Evolutionary conservation across 805 yeast genomes (phyloP), one percentile per base, ranked within the genome.

Genomic region (Candida rishiriensis): DNA sequence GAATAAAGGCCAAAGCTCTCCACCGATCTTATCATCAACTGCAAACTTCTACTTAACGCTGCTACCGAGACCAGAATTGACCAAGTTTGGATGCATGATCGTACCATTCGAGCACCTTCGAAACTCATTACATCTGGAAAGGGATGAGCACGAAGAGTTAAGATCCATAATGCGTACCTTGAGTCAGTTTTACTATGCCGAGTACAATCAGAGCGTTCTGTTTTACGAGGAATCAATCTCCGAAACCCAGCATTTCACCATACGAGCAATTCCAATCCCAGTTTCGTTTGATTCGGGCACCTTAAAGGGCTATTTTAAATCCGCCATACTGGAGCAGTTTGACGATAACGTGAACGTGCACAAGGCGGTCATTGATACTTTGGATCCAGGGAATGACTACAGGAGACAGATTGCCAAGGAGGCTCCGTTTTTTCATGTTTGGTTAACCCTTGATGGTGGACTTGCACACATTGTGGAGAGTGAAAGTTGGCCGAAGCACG

Each of bases 381-480:
- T 62, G 11, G 45, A 40, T 16, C 36, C 48, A 11, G 49, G 44
- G 8, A 38, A 51, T 12, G 54, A 60, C 3, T 51, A 51, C 39
- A 57, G 65, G 29, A 47, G 57, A 4, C 52, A 61, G 12, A 63
- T 76, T 18, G 75, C 77, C 3, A 65, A 69, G 38, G 75, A 75
- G 41, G 72, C 77, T 3, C 75, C 77, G 1, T 76, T 65, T 50
- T 74, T 71, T 53, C 80, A 75, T 51, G 74, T 71, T 8, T 76
- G 81, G 81, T 56, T 72, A 40, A 59, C 60, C 15, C 37, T 69
- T 6, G 65, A 70, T 38, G 79, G 78, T 16, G 80, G 81, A 0
- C 40, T 71, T 34, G 81, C 77, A 1, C 80, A 75, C 53, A 72
- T 76, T 8, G 64, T 75, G 8, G 80, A 76, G 46, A 63, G 70